Percentiles rank a stretch among this genome's conserved stretches.
phyloP scores from a whole-genome alignment of 495 filamentous ascomycete species.

The Daldinia loculata region DNA sequence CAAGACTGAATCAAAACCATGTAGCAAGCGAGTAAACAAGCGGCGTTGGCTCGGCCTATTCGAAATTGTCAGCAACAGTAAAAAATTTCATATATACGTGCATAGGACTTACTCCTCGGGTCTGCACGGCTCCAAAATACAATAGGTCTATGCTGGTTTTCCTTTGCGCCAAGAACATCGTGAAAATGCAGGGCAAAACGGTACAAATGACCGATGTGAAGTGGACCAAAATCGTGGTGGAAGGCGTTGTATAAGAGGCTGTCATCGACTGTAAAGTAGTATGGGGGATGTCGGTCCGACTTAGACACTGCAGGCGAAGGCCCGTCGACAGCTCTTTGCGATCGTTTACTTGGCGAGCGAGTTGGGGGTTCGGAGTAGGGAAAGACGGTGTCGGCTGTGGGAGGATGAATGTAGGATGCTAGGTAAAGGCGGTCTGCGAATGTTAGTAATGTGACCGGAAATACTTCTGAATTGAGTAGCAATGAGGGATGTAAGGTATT shows the following conservation, averaged over 20 bases:
- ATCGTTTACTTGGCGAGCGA: conserved; percentile 76
- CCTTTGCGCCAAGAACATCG: conserved; percentile 87
- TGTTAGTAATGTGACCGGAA: conserved; percentile 48
- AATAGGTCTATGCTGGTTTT: conserved; percentile 79
- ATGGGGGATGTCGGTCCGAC: conserved; percentile 65
- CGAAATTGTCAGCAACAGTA: conserved; percentile 33
- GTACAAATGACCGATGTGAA: conserved; percentile 97
- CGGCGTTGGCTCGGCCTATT: conserved; percentile 87
- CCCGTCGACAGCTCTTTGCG: conserved; percentile 68
- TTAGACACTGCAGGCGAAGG: conserved; percentile 54
- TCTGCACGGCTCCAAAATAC: conserved; percentile 96
- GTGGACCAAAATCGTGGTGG: conserved; percentile 96
- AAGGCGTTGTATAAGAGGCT: conserved; percentile 96
- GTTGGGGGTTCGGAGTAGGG: conserved; percentile 71
- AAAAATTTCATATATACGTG: background rate
- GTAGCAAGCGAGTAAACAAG: conserved; percentile 93
- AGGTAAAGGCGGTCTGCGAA: conserved; percentile 89
- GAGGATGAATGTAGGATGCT: conserved; percentile 86
- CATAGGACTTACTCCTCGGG: conserved; percentile 73
- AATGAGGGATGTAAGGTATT: conserved; percentile 39
- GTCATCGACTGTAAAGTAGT: conserved; percentile 96
- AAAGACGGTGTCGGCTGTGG: conserved; percentile 82
- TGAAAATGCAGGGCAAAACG: conserved; percentile 94
- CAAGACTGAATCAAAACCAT: conserved; percentile 99
- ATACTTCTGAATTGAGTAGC: conserved; percentile 20